Conservation (phyloP, 75 land plant genomes). For the Pseudotsuga menziesii region DNA sequence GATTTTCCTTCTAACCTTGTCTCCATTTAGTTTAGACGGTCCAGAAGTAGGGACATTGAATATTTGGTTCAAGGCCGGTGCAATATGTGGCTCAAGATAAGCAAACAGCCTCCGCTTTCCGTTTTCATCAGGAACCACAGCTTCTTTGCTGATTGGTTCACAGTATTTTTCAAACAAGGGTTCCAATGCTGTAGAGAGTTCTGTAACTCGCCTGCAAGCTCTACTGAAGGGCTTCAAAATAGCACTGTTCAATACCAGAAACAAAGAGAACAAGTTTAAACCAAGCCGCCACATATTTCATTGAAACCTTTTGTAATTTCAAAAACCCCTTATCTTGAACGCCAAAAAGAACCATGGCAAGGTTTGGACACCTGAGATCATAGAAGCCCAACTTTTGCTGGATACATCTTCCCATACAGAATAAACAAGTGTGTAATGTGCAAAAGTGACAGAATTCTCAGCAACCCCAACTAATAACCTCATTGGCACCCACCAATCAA, state of each 20-base stretch:
- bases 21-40: not conserved
- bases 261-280: not conserved
- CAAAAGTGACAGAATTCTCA: not conserved
- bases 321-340: not conserved
- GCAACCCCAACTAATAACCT: not conserved
- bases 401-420: no score
- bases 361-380: not conserved
- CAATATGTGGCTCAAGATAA: slow-evolving; percentile 69
- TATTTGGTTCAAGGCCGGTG: slow-evolving; percentile 54
- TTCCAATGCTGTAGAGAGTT: slow-evolving; percentile 57
- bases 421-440: not conserved
- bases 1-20: slow-evolving; percentile 8
- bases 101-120: slow-evolving; percentile 74
- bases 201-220: slow-evolving; percentile 74
- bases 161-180: slow-evolving; percentile 69
- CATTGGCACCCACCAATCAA: not conserved
- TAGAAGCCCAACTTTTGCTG: not conserved
- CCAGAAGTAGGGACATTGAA: slow-evolving; percentile 28
- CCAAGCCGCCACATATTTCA: not conserved
- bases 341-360: not conserved
- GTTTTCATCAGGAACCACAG: slow-evolving; percentile 49
- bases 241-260: slow-evolving; percentile 37
- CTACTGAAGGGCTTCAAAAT: slow-evolving; percentile 80
- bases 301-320: not conserved
- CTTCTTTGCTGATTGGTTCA: slow-evolving; percentile 57